Conservation (phyloP, 2,329 filamentous ascomycete species). For the Epichloe gansuensis region DNA sequence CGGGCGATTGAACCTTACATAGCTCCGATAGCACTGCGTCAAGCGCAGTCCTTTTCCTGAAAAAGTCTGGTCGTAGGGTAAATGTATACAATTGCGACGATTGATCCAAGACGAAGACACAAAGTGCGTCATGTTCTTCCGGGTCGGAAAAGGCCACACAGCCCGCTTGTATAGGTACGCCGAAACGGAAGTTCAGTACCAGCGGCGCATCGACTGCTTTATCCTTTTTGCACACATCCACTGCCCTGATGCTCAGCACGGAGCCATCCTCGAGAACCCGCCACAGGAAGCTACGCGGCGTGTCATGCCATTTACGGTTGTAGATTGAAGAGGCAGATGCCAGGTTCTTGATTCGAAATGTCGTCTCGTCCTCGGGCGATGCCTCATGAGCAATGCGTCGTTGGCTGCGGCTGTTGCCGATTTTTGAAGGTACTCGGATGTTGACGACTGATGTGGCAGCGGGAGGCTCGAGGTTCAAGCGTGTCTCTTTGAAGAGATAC, state of each 20-base stretch:
- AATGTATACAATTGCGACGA: conserved; percentile 74
- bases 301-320: conserved; percentile 62
- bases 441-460: conserved; percentile 56
- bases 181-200: conserved; percentile 66
- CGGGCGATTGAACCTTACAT: conserved; percentile 61
- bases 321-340: conserved; percentile 73
- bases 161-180: conserved; percentile 56
- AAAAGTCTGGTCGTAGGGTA: conserved; percentile 70
- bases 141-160: conserved; percentile 77
- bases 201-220: conserved; percentile 57
- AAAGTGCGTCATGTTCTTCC: conserved; percentile 62
- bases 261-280: conserved; percentile 69
- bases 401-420: conserved; percentile 29
- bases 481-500: conserved; percentile 75
- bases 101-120: conserved; percentile 66
- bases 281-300: conserved; percentile 84
- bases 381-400: conserved; percentile 23
- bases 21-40: conserved; percentile 64
- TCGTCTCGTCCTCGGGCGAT: conserved; percentile 52
- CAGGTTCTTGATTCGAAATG: conserved; percentile 60
- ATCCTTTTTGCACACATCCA: conserved; percentile 63
- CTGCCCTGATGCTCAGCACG: conserved; percentile 68
- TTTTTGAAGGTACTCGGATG: conserved; percentile 50
- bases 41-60: conserved; percentile 54
- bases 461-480: conserved; percentile 66